Evolutionary conservation across 345 rosid species (phyloP), one percentile per base, ranked within the genome.

Genomic region (Aquilaria yunnanensis): DNA sequence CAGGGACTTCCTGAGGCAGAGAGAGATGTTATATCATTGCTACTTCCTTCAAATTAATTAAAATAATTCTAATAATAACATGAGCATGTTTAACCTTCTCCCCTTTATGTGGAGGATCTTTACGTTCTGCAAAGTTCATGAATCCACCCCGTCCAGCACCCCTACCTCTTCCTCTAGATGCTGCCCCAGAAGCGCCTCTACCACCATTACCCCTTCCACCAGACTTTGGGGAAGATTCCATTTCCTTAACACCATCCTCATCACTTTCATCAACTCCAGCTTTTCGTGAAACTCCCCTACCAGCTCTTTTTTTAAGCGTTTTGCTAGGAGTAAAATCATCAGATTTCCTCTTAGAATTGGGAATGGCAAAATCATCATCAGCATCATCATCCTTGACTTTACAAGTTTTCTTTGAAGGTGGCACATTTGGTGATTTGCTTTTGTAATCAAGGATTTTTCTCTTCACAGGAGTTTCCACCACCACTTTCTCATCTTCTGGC

Each of bases 101-200:
- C 72, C 99, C 99, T 86, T 90, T 94, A 72, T 94, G 97, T 1
- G 97, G 97, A 71, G 99, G 99, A 76, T 94, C 97, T 83, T 90
- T 94, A 70, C 99, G 83, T 74, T 88, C 97, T 60, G 93, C 96
- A 72, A 86, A 94, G 77, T 81, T 86, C 96, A 84, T 85, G 81
- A 88, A 88, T 63, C 95, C 96, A 73, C 96, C 89, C 52, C 90
- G 80, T 59, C 98, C 97, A 71, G 89, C 83, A 41, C 93, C 93
- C 77, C 96, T 86, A 66, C 99, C 97, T 64, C 96, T 86, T 78
- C 97, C 94, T 66, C 76, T 81, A 72, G 88, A 61, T 53, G 87
- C 57, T 60, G 85, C 74, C 34, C 77, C 82, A 29, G 86, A 75
- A 59, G 84, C 78, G 67, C 85, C 92, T 76, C 83, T 85, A 71